Evolutionary conservation across 2,329 filamentous ascomycete species (phyloP), one percentile per base, ranked within the genome.

Genomic region (Volutella citrinella): DNA sequence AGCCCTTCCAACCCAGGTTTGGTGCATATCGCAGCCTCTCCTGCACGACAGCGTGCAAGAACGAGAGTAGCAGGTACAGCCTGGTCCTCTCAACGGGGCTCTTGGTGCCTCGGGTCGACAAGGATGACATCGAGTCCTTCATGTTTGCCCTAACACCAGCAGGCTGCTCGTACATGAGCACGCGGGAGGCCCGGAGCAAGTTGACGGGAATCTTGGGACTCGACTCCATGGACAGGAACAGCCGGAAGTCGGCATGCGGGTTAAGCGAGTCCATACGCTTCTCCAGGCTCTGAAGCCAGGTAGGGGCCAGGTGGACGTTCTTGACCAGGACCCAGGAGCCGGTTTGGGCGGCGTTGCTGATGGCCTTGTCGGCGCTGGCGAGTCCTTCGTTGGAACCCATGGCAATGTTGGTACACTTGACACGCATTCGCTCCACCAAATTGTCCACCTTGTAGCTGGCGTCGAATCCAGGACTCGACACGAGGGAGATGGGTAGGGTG

Each of bases 391-490:
- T 94, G 27, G 93, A 97, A 56, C 93, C 93, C 93, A 98, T 98
- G 52, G 94, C 94, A 56, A 98, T 96, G 62, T 96, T 96, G 39
- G 89, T 90, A 67, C 93, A 98, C 34, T 78, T 82, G 32, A 87
- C 82, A 39, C 80, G 78, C 60, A 80, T 82, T 48, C 87, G 79
- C 63, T 95, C 87, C 19, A 97, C 94, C 34, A 98, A 74, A 42
- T 83, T 88, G 61, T 98, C 93, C 40, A 98, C 93, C 72, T 98
- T 98, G 80, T 97, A 98, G 59, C 88, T 95, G 34, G 94, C 94
- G 63, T 98, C 93, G 60, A 98, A 98, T 22, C 93, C 93, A 40
- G 91, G 89, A 54, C 85, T 96, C 6, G 93, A 98, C 53, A 91
- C 91, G 21, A 98, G 76, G 5, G 93, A 85, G 48, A 98, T 86